Percentiles rank a stretch among this genome's conserved stretches.
These are phyloP conservation scores for Cordyceps javanica DNA, from an alignment of 2,329 filamentous ascomycete genomes.

Conservation along the genomic window DNA sequence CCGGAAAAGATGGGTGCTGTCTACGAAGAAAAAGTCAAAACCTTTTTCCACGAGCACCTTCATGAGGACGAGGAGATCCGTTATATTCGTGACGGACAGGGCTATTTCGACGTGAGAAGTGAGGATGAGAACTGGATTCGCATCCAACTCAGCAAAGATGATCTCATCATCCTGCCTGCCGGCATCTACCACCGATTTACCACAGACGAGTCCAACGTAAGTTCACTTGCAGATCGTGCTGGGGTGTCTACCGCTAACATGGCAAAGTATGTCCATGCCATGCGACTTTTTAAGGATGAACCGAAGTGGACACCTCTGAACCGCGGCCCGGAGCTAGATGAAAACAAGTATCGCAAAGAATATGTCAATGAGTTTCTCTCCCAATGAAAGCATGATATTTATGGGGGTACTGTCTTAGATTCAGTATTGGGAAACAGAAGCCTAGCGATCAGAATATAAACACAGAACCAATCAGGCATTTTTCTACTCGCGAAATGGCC, in stretches of 20 bases:
- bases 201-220: slow-evolving; percentile 82
- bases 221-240: slow-evolving; percentile 30
- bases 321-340: slow-evolving; percentile 68
- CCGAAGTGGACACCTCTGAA: slow-evolving; percentile 97
- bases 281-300: slow-evolving; percentile 96
- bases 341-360: slow-evolving; percentile 69
- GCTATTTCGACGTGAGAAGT: slow-evolving; percentile 88
- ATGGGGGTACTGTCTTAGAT: neutral
- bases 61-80: slow-evolving; percentile 99
- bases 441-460: neutral
- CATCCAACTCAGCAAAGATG: slow-evolving; percentile 75
- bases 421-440: neutral
- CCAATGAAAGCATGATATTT: slow-evolving; percentile 17
- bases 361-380: slow-evolving; percentile 56
- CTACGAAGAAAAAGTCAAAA: slow-evolving; percentile 91
- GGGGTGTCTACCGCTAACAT: slow-evolving; percentile 2
- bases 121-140: slow-evolving; percentile 83
- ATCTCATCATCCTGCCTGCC: slow-evolving; percentile 87
- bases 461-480: neutral
- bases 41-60: slow-evolving; percentile 90
- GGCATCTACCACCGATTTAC: slow-evolving; percentile 98
- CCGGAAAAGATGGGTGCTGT: slow-evolving; percentile 75
- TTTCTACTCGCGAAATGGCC: too few relatives aligned
- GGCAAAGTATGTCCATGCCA: slow-evolving; percentile 80
- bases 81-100: slow-evolving; percentile 81